Conservation (phyloP, 1,284 basidiomycete species). For the Apiotrichum porosum region DNA sequence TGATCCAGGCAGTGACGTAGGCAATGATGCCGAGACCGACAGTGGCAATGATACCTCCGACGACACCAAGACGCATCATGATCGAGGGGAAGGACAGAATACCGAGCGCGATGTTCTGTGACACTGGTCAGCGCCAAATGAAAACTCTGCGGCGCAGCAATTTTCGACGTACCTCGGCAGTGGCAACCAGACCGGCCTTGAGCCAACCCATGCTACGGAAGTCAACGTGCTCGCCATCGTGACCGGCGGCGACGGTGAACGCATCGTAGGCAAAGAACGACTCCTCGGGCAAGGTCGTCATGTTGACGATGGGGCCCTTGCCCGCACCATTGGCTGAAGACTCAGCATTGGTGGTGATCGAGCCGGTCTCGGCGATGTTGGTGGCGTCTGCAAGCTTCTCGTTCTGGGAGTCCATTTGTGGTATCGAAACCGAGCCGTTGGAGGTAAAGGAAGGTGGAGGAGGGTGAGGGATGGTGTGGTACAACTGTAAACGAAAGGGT, state of each 20-base stretch:
- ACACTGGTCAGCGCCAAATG: background rate
- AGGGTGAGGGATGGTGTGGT: too few species aligned
- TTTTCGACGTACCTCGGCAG: slow-evolving; percentile 32
- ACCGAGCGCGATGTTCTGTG: slow-evolving; percentile 39
- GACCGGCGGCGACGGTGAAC: background rate
- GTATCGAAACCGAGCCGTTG: background rate
- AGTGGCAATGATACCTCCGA: slow-evolving; percentile 37
- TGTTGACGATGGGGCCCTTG: background rate
- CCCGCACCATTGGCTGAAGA: background rate
- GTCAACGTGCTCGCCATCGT: slow-evolving; percentile 32
- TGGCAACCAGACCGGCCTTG: slow-evolving; percentile 35
- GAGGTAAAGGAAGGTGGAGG: too few species aligned
- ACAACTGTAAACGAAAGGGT: too few species aligned
- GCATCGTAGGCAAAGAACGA: background rate
- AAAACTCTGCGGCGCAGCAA: too few species aligned
- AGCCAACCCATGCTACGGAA: slow-evolving; percentile 44
- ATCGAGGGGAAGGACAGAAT: slow-evolving; percentile 41
- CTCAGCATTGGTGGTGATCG: background rate
- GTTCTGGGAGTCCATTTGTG: background rate
- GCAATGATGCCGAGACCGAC: slow-evolving; percentile 30
- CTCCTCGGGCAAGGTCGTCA: background rate
- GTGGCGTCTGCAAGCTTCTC: background rate
- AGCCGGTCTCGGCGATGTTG: background rate
- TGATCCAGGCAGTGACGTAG: slow-evolving; percentile 38
- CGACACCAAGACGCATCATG: slow-evolving; percentile 38